Percentiles rank a stretch among this genome's conserved stretches.
These are phyloP conservation scores for Pythium vanterpoolii DNA, from an alignment of 352 stramenopile species.

Conservation along the genomic window DNA sequence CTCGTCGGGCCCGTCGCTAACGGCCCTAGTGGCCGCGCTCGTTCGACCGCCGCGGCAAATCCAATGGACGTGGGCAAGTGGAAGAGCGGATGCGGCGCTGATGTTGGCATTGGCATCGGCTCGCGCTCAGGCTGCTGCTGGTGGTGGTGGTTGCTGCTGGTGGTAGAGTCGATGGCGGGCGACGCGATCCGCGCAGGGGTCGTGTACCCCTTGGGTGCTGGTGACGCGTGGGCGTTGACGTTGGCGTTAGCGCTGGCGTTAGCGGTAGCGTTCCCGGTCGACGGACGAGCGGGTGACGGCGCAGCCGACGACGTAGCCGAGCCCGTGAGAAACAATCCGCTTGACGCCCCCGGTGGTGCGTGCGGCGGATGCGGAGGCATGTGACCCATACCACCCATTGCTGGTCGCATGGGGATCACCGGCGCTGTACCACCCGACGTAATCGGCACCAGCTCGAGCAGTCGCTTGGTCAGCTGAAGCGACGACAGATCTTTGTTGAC, in stretches of 20 bases:
- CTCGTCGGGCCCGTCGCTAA: not conserved
- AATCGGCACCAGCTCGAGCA: constrained; percentile 68
- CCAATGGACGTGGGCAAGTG: constrained; percentile 16
- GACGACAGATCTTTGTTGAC: constrained; percentile 83
- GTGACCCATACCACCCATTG: not conserved
- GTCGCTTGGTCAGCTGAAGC: constrained; percentile 69
- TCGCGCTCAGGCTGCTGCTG: constrained; percentile 1
- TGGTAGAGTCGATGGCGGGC: constrained; percentile 1
- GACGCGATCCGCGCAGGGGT: constrained; percentile 8
- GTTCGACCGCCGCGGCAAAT: constrained; percentile 10
- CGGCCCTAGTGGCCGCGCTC: not conserved
- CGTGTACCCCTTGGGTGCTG: not conserved
- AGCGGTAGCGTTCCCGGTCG: no score
- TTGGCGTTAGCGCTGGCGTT: no score
- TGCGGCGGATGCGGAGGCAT: constrained; percentile 6
- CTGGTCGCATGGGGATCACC: constrained; percentile 26
- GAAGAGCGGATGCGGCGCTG: constrained; percentile 8
- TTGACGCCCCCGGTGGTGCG: not conserved
- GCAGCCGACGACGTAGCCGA: constrained; percentile 17
- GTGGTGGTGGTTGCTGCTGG: not conserved
- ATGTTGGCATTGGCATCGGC: not conserved
- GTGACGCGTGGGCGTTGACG: not conserved
- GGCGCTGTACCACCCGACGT: constrained; percentile 31
- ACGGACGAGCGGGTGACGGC: constrained; percentile 12
- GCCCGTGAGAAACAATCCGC: no score